Evolutionary conservation across 192 early-diverging fungal genomes (phyloP).

Genomic region (Dissophora ornata): DNA sequence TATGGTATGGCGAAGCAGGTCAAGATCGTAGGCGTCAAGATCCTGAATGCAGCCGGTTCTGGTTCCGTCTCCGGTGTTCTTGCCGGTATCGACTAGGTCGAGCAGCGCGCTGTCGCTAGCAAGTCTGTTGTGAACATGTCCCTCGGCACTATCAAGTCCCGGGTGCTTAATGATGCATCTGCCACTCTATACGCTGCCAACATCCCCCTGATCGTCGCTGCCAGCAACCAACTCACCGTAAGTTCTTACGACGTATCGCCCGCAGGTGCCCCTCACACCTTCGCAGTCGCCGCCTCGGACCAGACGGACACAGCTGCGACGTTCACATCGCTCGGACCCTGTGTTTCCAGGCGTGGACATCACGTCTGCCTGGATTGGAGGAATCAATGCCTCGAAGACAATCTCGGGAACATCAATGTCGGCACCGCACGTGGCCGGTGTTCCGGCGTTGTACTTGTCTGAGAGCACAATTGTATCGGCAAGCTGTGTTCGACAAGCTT

Average conservation of each 20-base stretch:
- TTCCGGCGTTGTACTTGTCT: conserved; percentile 55
- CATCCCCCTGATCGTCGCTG: conserved; percentile 64
- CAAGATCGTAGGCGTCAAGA: conserved; percentile 67
- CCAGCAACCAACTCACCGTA: conserved; percentile 64
- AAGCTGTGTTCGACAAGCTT: conserved; percentile 25
- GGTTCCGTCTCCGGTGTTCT: conserved; percentile 65
- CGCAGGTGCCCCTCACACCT: conserved; percentile 49
- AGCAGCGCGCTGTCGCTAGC: conserved; percentile 15
- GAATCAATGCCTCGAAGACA: conserved; percentile 27
- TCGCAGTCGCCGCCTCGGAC: conserved; percentile 61
- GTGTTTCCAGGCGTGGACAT: conserved; percentile 70
- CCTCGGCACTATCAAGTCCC: conserved; percentile 65
- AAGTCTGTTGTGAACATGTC: conserved; percentile 67
- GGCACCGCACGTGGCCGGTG: conserved; percentile 66
- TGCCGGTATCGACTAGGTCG: conserved; percentile 63
- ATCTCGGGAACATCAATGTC: conserved; percentile 73
- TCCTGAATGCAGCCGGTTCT: conserved; percentile 63
- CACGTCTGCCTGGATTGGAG: conserved; percentile 52
- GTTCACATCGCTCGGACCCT: conserved; percentile 65
- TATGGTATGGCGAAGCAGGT: conserved; percentile 78
- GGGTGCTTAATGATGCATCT: conserved; percentile 56
- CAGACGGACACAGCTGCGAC: conserved; percentile 52
- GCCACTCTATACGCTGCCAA: conserved; percentile 44
- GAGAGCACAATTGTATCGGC: conserved; percentile 17
- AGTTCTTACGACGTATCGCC: conserved; percentile 70